Evolutionary conservation across 768 basidiomycete genomes (phyloP).

Genomic region (Suillus subluteus): DNA sequence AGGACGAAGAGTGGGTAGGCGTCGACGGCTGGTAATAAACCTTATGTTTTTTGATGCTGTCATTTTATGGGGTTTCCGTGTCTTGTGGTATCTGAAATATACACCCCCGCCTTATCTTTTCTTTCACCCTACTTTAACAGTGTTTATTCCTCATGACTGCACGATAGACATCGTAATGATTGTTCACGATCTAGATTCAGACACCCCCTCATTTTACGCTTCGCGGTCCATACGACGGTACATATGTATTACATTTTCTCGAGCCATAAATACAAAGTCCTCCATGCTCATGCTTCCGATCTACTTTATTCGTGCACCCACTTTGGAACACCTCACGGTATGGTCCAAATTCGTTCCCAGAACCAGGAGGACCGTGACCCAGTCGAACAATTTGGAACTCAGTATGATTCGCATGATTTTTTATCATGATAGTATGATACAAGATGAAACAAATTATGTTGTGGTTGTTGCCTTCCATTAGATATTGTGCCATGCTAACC

Average conservation of each 20-base stretch:
- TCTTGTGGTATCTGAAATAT: constrained; percentile 16
- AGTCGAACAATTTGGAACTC: background rate
- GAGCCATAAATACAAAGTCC: background rate
- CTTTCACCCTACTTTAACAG: constrained; percentile 8
- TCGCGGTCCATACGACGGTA: background rate
- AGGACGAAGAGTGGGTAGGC: constrained; percentile 33
- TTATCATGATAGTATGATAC: background rate
- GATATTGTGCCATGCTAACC: background rate
- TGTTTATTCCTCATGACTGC: background rate
- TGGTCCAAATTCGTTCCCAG: background rate
- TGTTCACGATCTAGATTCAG: background rate
- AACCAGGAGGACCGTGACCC: background rate
- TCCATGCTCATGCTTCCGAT: background rate
- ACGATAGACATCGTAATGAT: background rate
- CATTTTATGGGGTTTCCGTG: background rate
- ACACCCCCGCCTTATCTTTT: constrained; percentile 1
- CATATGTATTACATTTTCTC: background rate
- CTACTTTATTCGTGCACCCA: background rate
- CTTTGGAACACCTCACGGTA: background rate
- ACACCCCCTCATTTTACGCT: background rate
- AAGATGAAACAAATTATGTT: background rate
- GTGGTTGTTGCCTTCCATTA: background rate
- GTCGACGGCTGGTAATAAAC: constrained; percentile 34
- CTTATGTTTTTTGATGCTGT: background rate
- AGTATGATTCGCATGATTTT: background rate